These are phyloP conservation scores for Gossypium anomalum DNA, from an alignment of 345 rosid species.

Conservation along the genomic window DNA sequence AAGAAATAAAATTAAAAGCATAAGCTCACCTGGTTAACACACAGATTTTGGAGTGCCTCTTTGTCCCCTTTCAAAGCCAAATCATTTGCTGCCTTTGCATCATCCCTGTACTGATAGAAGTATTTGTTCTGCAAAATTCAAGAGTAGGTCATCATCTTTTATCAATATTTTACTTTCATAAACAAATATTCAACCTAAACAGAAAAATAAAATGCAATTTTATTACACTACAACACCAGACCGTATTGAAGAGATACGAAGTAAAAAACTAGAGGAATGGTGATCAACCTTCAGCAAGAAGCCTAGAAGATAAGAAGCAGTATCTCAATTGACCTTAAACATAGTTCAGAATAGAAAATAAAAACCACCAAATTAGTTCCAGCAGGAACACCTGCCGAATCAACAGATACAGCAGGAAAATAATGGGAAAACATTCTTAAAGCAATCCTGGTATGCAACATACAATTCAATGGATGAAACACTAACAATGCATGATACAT, in stretches of 20 bases:
- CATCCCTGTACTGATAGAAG: slow-evolving; percentile 49
- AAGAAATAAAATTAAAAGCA: slow-evolving; percentile 14
- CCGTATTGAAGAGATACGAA: not conserved
- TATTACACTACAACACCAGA: not conserved
- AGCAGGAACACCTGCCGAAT: not conserved
- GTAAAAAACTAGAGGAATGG: not conserved
- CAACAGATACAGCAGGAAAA: not conserved
- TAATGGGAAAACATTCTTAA: not conserved
- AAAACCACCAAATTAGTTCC: not conserved
- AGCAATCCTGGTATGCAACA: not conserved
- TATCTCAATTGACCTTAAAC: not conserved
- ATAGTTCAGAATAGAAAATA: not conserved
- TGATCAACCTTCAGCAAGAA: not conserved
- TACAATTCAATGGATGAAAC: not conserved
- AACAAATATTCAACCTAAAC: slow-evolving; percentile 8
- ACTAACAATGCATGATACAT: not conserved
- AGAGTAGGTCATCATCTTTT: not conserved
- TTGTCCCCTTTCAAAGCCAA: slow-evolving; percentile 50
- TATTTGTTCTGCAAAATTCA: slow-evolving; percentile 47
- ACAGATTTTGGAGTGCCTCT: slow-evolving; percentile 53
- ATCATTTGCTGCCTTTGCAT: slow-evolving; percentile 46
- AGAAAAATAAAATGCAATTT: not conserved
- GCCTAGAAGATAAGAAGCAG: not conserved
- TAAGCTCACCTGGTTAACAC: slow-evolving; percentile 49
- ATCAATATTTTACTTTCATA: not conserved